Conservation (phyloP, 2,329 filamentous ascomycete genomes). For the Acephala macrosclerotiorum region DNA sequence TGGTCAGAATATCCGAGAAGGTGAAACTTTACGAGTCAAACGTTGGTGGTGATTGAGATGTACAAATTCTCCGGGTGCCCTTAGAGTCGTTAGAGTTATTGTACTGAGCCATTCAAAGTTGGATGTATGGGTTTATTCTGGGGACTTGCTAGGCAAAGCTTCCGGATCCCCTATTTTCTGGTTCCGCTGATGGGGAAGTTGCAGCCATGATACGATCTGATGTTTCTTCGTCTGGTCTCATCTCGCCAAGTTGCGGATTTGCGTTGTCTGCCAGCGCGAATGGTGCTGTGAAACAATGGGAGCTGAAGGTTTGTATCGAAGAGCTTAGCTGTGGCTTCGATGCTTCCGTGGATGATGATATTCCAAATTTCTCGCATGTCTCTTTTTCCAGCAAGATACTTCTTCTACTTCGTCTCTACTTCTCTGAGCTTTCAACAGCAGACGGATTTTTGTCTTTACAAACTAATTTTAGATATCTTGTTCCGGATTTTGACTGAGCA, state of each 20-base stretch:
- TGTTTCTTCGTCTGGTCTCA: slow-evolving; percentile 4
- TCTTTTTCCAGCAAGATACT: background rate
- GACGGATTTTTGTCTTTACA: background rate
- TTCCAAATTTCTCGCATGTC: background rate
- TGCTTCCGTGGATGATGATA: background rate
- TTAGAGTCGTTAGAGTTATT: background rate
- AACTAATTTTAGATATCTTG: background rate
- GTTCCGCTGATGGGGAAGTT: background rate
- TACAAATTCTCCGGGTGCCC: background rate
- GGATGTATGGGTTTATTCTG: background rate
- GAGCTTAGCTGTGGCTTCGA: background rate
- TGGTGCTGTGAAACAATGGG: slow-evolving; percentile 3
- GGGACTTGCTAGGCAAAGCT: background rate
- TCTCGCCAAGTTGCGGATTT: background rate
- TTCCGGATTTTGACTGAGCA: background rate
- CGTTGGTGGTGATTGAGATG: background rate
- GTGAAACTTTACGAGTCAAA: background rate
- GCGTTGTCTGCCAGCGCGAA: background rate
- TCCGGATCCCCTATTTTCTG: background rate
- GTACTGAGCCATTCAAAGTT: background rate
- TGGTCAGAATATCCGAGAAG: background rate
- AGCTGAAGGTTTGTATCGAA: slow-evolving; percentile 9
- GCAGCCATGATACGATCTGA: background rate
- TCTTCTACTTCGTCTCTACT: background rate
- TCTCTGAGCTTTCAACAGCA: background rate